Conservation (phyloP, 2,329 filamentous ascomycete genomes). For the Aspergillus sp. region DNA sequence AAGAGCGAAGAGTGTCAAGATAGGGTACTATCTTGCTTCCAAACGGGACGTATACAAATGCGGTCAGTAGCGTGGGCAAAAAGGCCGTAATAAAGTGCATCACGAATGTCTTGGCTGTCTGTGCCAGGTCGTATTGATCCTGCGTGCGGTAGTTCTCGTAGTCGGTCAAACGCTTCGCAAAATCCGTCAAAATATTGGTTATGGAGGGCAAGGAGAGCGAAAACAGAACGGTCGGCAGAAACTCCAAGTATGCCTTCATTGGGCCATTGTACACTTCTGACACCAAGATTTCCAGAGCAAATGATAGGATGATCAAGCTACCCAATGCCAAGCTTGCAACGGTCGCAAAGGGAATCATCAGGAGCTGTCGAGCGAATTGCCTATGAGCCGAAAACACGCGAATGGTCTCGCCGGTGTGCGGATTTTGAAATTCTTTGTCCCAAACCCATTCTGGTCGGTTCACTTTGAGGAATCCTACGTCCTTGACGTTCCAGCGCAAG, state of each 20-base stretch:
- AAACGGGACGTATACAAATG: constrained; percentile 93
- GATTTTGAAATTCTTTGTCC: constrained; percentile 75
- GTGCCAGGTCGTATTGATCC: constrained; percentile 77
- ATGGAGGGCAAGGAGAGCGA: constrained; percentile 78
- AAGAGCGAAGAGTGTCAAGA: constrained; percentile 76
- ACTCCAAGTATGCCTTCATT: constrained; percentile 79
- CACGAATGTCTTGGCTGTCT: constrained; percentile 91
- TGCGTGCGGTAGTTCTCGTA: constrained; percentile 92
- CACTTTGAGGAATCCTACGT: constrained; percentile 78
- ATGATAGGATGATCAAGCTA: constrained; percentile 79
- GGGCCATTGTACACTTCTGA: constrained; percentile 90
- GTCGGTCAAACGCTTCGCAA: constrained; percentile 76
- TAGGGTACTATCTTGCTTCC: constrained; percentile 81
- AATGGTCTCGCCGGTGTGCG: constrained; percentile 76
- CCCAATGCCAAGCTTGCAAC: constrained; percentile 72
- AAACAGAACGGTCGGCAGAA: constrained; percentile 86
- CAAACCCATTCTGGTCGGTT: constrained; percentile 76
- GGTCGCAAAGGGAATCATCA: constrained; percentile 83
- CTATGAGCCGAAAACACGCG: constrained; percentile 75
- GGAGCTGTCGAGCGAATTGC: constrained; percentile 72
- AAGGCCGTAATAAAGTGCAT: constrained; percentile 97
- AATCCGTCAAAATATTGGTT: constrained; percentile 70
- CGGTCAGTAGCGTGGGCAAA: constrained; percentile 85
- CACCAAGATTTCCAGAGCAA: constrained; percentile 93
- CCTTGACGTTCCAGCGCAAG: constrained; percentile 84